phyloP scores from a whole-genome alignment of 305 asterid genomes.

The Solanum chacoense region DNA sequence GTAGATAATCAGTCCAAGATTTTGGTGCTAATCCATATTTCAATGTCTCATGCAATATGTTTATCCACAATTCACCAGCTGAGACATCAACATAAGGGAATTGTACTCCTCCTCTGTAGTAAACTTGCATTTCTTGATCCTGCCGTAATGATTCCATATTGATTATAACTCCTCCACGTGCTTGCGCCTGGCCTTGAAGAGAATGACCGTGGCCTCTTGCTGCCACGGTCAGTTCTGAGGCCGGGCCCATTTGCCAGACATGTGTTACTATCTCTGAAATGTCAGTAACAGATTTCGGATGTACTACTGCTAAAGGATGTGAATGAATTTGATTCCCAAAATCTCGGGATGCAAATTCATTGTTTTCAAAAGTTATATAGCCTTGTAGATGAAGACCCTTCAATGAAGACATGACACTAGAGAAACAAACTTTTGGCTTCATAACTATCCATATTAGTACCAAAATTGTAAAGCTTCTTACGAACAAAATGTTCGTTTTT shows the following conservation, averaged over 20 bases:
- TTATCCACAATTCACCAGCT: constrained; percentile 81
- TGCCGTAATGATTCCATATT: constrained; percentile 47
- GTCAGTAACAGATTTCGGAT: constrained; percentile 64
- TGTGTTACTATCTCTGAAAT: constrained; percentile 51
- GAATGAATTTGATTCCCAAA: constrained; percentile 60
- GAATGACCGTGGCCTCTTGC: constrained; percentile 90
- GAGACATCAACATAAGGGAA: constrained; percentile 57
- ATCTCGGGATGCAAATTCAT: constrained; percentile 64
- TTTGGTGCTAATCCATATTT: constrained; percentile 71
- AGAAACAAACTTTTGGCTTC: constrained; percentile 27
- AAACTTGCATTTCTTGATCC: constrained; percentile 43
- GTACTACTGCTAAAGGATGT: constrained; percentile 67
- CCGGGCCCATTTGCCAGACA: constrained; percentile 67
- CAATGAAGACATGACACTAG: constrained; percentile 23
- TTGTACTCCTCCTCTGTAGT: constrained; percentile 8
- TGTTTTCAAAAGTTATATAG: constrained; percentile 40
- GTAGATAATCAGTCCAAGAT: constrained; percentile 92
- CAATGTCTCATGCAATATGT: constrained; percentile 54
- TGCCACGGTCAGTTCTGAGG: constrained; percentile 46
- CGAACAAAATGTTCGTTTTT: constrained; percentile 19
- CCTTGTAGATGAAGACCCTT: constrained; percentile 22
- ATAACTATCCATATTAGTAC: constrained; percentile 39
- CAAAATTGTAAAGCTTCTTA: constrained; percentile 26
- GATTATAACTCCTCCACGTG: constrained; percentile 65
- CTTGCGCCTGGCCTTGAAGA: constrained; percentile 70